These are phyloP conservation scores for Yarrowia divulgata DNA, from an alignment of 805 yeast species.

Conservation along the genomic window DNA sequence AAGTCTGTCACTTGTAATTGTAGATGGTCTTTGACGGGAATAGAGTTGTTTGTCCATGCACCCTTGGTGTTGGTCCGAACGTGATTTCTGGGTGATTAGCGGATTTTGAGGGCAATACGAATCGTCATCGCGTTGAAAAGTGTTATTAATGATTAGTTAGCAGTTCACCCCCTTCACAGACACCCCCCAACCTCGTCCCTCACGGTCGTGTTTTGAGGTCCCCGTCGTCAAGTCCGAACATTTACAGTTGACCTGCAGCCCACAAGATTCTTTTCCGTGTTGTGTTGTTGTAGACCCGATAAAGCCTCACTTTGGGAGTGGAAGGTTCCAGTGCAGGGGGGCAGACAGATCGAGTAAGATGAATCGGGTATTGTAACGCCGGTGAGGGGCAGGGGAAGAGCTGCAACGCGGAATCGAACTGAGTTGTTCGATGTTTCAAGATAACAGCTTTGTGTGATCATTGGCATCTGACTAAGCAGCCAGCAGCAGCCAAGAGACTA, in stretches of 20 bases:
- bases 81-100: background rate
- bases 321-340: slow-evolving; percentile 19
- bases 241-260: slow-evolving; percentile 4
- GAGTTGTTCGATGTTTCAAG: no score
- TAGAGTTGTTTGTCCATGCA: slow-evolving; percentile 7
- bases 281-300: slow-evolving; percentile 6
- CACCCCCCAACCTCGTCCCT: background rate
- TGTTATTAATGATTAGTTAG: rapidly evolving
- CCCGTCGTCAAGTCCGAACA: slow-evolving; percentile 8
- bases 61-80: background rate
- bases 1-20: background rate
- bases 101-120: background rate
- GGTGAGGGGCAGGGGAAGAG: no score
- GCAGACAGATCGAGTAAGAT: background rate
- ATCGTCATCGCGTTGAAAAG: background rate
- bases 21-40: background rate
- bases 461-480: no score
- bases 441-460: no score
- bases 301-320: slow-evolving; percentile 23
- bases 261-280: background rate
- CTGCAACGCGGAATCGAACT: background rate
- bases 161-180: no score
- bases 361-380: no score
- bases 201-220: slow-evolving; percentile 2
- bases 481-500: no score